These are phyloP conservation scores for Fragilariopsis cylindrus DNA, from an alignment of 108 stramenopile genomes.

Conservation along the genomic window DNA sequence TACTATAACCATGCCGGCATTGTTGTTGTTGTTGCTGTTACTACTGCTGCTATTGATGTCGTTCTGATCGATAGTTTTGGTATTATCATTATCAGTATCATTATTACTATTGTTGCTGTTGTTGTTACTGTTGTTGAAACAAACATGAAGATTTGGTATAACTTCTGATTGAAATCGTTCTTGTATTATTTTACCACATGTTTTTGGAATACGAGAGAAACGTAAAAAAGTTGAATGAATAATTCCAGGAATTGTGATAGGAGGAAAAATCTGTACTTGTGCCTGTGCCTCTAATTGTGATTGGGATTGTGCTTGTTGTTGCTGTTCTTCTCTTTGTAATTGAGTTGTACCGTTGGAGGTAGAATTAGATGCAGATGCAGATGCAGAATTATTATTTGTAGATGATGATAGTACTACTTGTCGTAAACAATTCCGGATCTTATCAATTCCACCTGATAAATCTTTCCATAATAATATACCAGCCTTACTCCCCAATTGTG, in stretches of 20 bases:
- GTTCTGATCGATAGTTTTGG: too few relatives aligned
- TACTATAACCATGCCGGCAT: not conserved
- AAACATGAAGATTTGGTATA: not conserved
- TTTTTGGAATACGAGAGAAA: conserved; percentile 36
- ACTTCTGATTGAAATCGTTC: conserved; percentile 31
- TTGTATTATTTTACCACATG: conserved; percentile 35
- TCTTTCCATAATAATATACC: conserved; percentile 59
- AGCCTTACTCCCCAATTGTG: conserved; percentile 50
- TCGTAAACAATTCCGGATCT: conserved; percentile 35
- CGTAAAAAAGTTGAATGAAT: conserved; percentile 52
- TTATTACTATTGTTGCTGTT: not conserved
- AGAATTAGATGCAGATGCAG: not conserved
- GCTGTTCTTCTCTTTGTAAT: not conserved
- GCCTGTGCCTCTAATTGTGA: conserved; percentile 14
- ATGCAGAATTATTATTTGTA: not conserved
- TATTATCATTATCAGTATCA: too few relatives aligned
- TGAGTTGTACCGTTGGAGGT: not conserved
- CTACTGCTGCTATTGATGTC: too few relatives aligned
- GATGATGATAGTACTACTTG: conserved; percentile 1
- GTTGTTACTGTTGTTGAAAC: not conserved
- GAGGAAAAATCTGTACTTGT: too few relatives aligned
- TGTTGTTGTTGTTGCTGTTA: not conserved
- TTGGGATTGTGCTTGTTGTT: too few relatives aligned
- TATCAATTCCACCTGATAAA: conserved; percentile 34
- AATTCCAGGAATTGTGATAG: conserved; percentile 41